Base-by-base conservation (phyloP, 169 alveolate species). In the Cryptosporidium andersoni region DNA sequence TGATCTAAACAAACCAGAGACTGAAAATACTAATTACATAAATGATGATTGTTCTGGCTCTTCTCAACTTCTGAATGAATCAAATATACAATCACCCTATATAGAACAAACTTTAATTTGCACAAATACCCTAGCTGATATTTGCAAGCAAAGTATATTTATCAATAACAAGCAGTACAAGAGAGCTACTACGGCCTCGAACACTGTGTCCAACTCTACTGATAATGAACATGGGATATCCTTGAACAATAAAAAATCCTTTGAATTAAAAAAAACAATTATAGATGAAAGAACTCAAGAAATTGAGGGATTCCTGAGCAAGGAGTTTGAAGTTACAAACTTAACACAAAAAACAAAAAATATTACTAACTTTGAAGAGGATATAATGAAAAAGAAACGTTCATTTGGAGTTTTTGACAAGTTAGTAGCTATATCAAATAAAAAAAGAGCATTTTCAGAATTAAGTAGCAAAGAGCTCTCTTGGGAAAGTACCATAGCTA, bases 381-480 rank as follows among this genome's bases (percentile, higher is more conserved):
- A 49, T 36, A 16, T 12, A 1, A 36, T 43, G 60, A 74, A 58
- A 34, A 74, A 60, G 34, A 58, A 53, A 2, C 37, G 39, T 2
- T 47, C 51, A 43, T 74, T 74, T 49, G 85, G 85, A 25, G 85
- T 74, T 36, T 74, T 74, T 45, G 85, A 74, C 9, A 56, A 74
- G 60, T 36, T 74, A 74, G 47, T 74, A 8, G 25, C 74, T 25
- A 47, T 74, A 48, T 34, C 85, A 25, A 74, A 25, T 14, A 60
- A 25, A 6, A 51, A 36, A 9, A 74, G 63, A 60, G 37, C 60
- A 11, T 1, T 56, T 14, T 48, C 67, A 4, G 11, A 25, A 0
- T 25, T 25, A 25, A 25, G 25, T 25, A 25, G 25, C 25, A 42
- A 43, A 3, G 58, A 74, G 9, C 40, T 74, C 1, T 56, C 85